Base-by-base conservation (phyloP, 1,284 basidiomycete genomes). In the Microbotryomycetes sp. region DNA sequence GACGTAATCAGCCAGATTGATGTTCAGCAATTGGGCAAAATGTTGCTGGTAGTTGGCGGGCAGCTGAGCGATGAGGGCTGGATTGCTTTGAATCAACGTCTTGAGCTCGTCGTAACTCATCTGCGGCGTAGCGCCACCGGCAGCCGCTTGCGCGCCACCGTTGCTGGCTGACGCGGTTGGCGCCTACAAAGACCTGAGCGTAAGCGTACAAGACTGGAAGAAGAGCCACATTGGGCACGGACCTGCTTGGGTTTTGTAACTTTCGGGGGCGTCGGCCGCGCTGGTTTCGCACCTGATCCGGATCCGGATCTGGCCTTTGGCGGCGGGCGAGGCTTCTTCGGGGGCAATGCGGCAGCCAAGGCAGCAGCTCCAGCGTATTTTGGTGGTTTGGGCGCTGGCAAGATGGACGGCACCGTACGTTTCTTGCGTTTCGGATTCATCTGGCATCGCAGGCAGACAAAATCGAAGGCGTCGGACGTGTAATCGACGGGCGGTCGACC, bases 401-500 rank as follows among this genome's bases (percentile, higher is more conserved):
- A 41, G 18, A 41, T 41, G 18, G 31, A 28, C 28, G 46, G 54
- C 4, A 45, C 21, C 15, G 45, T 48, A 7, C 29, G 31, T 28
- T 27, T 35, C 27, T 52, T 28, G 4, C 57, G 57, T 31, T 47
- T 45, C 6, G 56, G 56, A 27, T 64, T 31, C 46, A 13, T 7
- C 24, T 35, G 52, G 41, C 67, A 68, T 2, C 56, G 55, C 2
- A 50, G 51, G 54, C 67, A 68, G 45, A 57, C 21, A 45, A 62
- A 68, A 21, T 59, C 29, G 62, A 68, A 70, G 24, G 46, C 52
- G 27, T 67, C 66, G 26, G 61, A 56, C 7, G 62, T 50, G 53
- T 64, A 71, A 27, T 69, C 62, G 45, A 62, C 59, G n/a, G 62
- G 58, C 21, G 64, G 62, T 27, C 55, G 60, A 15, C 66, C 64